Conservation (phyloP, 495 filamentous ascomycete species). For the Xylaria acuta region DNA sequence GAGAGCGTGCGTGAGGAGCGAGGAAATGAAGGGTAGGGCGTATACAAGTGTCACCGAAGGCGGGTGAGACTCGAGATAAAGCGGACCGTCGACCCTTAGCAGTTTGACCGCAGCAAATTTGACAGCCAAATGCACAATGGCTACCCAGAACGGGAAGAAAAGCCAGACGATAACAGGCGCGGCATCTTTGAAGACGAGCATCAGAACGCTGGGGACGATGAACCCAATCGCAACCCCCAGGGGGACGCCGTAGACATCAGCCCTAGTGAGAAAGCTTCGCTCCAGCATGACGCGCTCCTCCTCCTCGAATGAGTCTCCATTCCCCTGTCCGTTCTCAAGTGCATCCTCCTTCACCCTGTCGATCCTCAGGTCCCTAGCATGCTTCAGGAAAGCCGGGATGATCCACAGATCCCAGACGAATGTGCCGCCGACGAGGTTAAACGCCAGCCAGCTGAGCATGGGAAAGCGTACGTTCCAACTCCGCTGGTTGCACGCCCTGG, state of each 20-base stretch:
- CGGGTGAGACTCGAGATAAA: constrained; percentile 44
- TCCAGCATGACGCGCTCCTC: constrained; percentile 14
- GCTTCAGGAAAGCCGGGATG: constrained; percentile 48
- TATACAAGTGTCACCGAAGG: constrained; percentile 40
- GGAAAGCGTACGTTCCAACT: constrained; percentile 44
- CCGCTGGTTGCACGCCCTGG: constrained; percentile 45
- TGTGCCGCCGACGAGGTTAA: constrained; percentile 48
- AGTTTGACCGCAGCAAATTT: constrained; percentile 24
- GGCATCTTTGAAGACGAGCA: constrained; percentile 78
- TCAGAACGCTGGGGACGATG: constrained; percentile 55
- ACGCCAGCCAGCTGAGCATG: constrained; percentile 46
- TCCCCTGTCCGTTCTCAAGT: not conserved
- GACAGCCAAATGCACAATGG: constrained; percentile 39
- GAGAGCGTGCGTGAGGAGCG: constrained; percentile 39
- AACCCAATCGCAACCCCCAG: constrained; percentile 45
- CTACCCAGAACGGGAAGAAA: constrained; percentile 50
- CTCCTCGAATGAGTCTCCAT: constrained; percentile 30
- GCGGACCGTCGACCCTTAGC: constrained; percentile 18
- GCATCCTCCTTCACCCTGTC: constrained; percentile 27
- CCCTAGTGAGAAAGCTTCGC: constrained; percentile 40
- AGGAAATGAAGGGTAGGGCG: constrained; percentile 43
- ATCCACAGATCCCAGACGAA: constrained; percentile 51
- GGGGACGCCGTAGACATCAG: constrained; percentile 50
- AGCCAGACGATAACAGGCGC: constrained; percentile 66
- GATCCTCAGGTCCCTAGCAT: constrained; percentile 37